Percentiles rank a stretch among this genome's conserved stretches.
phyloP scores from a whole-genome alignment of 1,284 basidiomycete species.

The Apiotrichum mycotoxinovorans region DNA sequence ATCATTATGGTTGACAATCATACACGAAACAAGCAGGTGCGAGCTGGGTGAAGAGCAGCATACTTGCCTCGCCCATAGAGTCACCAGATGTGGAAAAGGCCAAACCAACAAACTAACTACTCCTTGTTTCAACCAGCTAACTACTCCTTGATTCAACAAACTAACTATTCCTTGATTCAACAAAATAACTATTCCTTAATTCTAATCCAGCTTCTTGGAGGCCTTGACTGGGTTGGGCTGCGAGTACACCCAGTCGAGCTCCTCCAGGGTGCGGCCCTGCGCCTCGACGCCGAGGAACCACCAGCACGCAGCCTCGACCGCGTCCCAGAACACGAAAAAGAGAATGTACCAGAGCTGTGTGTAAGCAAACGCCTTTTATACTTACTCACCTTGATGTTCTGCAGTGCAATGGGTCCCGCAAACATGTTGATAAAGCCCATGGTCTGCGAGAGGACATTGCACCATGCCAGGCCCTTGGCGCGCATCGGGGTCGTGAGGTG shows the following conservation, averaged over 20 bases:
- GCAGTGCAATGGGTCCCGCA: slow-evolving; percentile 51
- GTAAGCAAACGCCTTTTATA: neutral
- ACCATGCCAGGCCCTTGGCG: slow-evolving; percentile 57
- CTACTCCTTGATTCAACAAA: too few relatives aligned
- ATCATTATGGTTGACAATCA: too few relatives aligned
- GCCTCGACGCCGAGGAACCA: slow-evolving; percentile 50
- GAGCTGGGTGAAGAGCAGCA: too few relatives aligned
- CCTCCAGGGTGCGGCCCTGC: slow-evolving; percentile 42
- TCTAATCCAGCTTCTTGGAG: slow-evolving; percentile 18
- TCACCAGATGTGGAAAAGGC: too few relatives aligned
- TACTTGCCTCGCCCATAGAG: too few relatives aligned
- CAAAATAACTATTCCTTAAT: too few relatives aligned
- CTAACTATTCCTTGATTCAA: too few relatives aligned
- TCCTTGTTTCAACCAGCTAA: too few relatives aligned
- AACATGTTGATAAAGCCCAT: slow-evolving; percentile 56
- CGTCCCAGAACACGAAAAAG: slow-evolving; percentile 46
- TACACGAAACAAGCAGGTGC: too few relatives aligned
- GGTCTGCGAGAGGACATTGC: slow-evolving; percentile 53
- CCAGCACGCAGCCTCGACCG: slow-evolving; percentile 45
- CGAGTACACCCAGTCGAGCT: slow-evolving; percentile 49
- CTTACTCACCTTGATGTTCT: slow-evolving; percentile 10
- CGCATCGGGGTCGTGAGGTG: slow-evolving; percentile 58
- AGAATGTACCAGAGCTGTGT: slow-evolving; percentile 29
- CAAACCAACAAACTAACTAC: too few relatives aligned
- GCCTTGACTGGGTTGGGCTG: slow-evolving; percentile 47